phyloP scores from a whole-genome alignment of 768 basidiomycete species.

The Hypholoma fasciculare region DNA sequence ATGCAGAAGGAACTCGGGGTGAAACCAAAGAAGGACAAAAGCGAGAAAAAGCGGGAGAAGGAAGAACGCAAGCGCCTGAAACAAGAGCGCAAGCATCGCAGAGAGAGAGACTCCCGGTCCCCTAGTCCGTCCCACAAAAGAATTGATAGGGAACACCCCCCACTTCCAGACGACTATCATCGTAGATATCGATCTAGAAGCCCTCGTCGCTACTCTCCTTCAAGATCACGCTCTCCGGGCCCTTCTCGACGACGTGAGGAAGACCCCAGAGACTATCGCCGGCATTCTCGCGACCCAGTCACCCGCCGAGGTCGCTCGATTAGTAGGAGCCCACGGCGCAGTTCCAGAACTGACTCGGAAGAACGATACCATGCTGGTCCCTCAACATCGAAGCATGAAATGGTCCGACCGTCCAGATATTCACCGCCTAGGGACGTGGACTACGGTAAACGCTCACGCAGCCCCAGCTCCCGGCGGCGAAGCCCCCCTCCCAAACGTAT shows the following conservation, averaged over 20 bases:
- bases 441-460: slow-evolving; percentile 40
- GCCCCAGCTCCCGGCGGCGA: slow-evolving; percentile 30
- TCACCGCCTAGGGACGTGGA: slow-evolving; percentile 24
- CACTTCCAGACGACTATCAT: not conserved
- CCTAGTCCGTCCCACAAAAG: slow-evolving; percentile 15
- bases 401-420: slow-evolving; percentile 21
- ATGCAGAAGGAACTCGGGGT: slow-evolving; percentile 83
- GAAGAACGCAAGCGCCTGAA: slow-evolving; percentile 45
- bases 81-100: slow-evolving; percentile 35
- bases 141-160: slow-evolving; percentile 15
- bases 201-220: slow-evolving; percentile 27
- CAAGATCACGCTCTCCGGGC: slow-evolving; percentile 50
- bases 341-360: slow-evolving; percentile 19
- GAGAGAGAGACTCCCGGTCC: slow-evolving; percentile 24
- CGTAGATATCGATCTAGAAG: slow-evolving; percentile 35
- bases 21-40: slow-evolving; percentile 76
- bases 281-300: slow-evolving; percentile 26
- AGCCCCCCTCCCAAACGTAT: slow-evolving; percentile 46
- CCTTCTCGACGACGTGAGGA: slow-evolving; percentile 30
- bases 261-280: slow-evolving; percentile 19
- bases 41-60: slow-evolving; percentile 54
- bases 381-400: slow-evolving; percentile 52
- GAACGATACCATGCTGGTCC: slow-evolving; percentile 31
- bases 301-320: slow-evolving; percentile 29
- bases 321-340: slow-evolving; percentile 30